phyloP scores from a whole-genome alignment of 2,329 filamentous ascomycete species.

The Alternaria incomplexa region DNA sequence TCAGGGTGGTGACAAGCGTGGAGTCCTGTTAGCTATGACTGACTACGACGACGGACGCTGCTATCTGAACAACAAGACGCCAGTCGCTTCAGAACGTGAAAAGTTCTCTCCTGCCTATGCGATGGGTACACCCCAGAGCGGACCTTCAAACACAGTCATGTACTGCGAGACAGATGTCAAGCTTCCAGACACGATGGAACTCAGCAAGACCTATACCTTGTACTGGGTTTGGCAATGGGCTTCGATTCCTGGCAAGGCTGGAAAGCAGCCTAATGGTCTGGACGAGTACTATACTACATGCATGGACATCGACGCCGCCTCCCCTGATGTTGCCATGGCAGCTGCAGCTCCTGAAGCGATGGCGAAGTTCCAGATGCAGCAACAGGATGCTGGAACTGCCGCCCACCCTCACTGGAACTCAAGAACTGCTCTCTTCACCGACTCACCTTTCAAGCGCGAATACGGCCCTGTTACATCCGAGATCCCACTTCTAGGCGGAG shows the following conservation, averaged over 20 bases:
- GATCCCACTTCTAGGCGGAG: conserved; percentile 9
- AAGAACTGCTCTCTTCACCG: conserved; percentile 43
- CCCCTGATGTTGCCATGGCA: conserved; percentile 34
- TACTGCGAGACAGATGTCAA: conserved; percentile 79
- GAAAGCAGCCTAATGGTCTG: no score
- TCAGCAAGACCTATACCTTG: conserved; percentile 73
- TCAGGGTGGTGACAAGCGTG: conserved; percentile 78
- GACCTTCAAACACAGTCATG: no score
- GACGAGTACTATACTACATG: conserved; percentile 54
- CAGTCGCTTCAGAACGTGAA: conserved; percentile 66
- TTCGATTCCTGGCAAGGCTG: conserved; percentile 33
- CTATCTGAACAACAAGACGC: conserved; percentile 72
- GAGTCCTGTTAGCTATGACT: conserved; percentile 75
- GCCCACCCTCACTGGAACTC: conserved; percentile 50
- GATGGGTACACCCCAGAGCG: conserved; percentile 48
- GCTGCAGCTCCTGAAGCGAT: conserved; percentile 17
- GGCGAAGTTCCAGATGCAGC: no score
- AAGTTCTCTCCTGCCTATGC: conserved; percentile 61
- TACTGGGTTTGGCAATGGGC: conserved; percentile 98
- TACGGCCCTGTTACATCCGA: background rate
- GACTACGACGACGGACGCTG: conserved; percentile 92
- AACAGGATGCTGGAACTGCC: conserved; percentile 45
- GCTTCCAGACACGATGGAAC: conserved; percentile 70
- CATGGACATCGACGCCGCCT: conserved; percentile 58
- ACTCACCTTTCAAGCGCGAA: no score